phyloP scores from a whole-genome alignment of 2,329 filamentous ascomycete genomes.

The Claviceps digitariae region DNA sequence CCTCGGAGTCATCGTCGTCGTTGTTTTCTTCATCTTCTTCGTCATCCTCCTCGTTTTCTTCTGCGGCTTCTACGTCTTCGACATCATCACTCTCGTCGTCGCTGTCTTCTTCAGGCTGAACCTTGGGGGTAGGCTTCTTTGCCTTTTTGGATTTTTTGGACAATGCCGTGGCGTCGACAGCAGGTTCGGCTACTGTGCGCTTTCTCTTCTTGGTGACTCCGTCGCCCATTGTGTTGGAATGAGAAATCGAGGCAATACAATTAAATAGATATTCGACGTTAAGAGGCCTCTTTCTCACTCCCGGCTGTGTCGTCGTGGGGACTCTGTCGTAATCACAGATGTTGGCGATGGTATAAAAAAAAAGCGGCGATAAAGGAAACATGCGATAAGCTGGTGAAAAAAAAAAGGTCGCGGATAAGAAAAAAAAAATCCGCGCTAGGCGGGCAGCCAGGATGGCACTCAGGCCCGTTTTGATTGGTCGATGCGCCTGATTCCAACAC shows the following conservation, averaged over 20 bases:
- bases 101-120: slow-evolving; percentile 16
- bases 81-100: slow-evolving; percentile 16
- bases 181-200: slow-evolving; percentile 21
- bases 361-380: slow-evolving; percentile 4
- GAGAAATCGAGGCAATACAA: neutral
- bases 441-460: neutral
- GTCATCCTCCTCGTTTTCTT: slow-evolving; percentile 15
- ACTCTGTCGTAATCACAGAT: neutral
- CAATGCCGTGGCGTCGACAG: slow-evolving; percentile 9
- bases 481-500: neutral
- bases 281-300: neutral
- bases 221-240: slow-evolving; percentile 23
- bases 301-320: neutral
- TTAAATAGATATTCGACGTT: neutral
- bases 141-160: slow-evolving; percentile 29
- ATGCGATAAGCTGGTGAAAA: slow-evolving; percentile 7
- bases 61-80: slow-evolving; percentile 16
- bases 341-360: slow-evolving; percentile 1
- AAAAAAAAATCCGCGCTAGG: neutral
- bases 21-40: too few species aligned
- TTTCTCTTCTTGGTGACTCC: slow-evolving; percentile 31
- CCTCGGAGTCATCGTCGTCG: slow-evolving; percentile 10
- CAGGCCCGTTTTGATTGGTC: neutral
- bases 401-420: slow-evolving; percentile 8
- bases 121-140: slow-evolving; percentile 21